Evolutionary conservation across 768 basidiomycete species (phyloP), one percentile per base, ranked within the genome.

Genomic region (Hortiboletus flavorubellus): DNA sequence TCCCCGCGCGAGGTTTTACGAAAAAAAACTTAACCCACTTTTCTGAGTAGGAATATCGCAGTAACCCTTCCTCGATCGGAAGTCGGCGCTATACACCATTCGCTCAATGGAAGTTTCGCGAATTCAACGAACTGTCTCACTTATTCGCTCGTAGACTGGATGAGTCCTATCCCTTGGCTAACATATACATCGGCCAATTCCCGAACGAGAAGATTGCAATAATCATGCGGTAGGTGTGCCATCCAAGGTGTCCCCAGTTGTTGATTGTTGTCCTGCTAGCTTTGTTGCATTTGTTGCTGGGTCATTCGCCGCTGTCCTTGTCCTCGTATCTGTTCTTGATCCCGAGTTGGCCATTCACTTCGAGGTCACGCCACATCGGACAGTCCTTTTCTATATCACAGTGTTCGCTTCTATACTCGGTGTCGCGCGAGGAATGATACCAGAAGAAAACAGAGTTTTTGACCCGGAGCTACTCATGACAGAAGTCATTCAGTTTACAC

Each of bases 81-180:
- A 86, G 89, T 11, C 86, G 97, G 33, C 82, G 89, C 53, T 99
- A 98, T 66, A 99, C 97, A 0, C 89, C 87, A 0, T 95, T 89
- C 56, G 95, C 95, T 5, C 87, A 92, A 57, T 99, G 97, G 97
- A 98, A 98, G 68, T 98, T 98, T 68, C 82, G 97, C 53, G 97
- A 99, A 69, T 99, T 98, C 78, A 99, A 99, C 68, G 97, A 99
- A 66, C 77, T 99, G 9, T 90, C 93, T 0, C 97, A 99, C 72
- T 76, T 95, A 35, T 99, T 98, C 70, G 79, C 84, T 35, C 79
- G 92, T 45, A 79, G 97, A 49, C 76, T 98, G 45, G 86, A 93
- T 59, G 86, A 91, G 65, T 93, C 91, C 53, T 93, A 95, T 62
- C 93, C 92, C 0, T 75, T 86, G 10, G 91, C 97, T 11, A 93